Evolutionary conservation across 148 eudicot genomes (phyloP).

Genomic region (Rhododendron kiyosumense): DNA sequence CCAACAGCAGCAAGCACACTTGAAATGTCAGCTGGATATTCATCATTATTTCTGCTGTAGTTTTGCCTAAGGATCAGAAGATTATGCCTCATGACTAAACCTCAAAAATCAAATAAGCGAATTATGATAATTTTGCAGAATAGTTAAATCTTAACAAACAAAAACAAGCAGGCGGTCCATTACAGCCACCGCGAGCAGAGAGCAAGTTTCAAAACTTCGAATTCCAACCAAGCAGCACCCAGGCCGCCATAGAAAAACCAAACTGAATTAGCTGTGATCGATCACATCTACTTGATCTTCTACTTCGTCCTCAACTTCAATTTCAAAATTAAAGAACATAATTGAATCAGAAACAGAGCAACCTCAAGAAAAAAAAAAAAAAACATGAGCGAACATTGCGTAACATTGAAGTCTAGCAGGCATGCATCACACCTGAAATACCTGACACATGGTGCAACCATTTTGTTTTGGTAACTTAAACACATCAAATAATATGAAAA

Average conservation of each 20-base stretch:
- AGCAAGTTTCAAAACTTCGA: too few species aligned
- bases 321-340: neutral
- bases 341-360: neutral
- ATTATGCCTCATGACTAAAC: neutral
- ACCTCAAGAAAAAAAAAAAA: neutral
- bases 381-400: neutral
- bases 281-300: slow-evolving; percentile 18
- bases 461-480: neutral
- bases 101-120: neutral
- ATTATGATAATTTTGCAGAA: too few species aligned
- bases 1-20: too few species aligned
- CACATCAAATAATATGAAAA: neutral
- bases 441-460: neutral
- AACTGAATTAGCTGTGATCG: slow-evolving; percentile 4
- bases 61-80: neutral
- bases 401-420: neutral
- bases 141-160: neutral
- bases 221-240: neutral
- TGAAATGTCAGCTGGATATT: too few species aligned
- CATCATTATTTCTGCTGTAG: too few species aligned
- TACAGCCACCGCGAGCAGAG: neutral
- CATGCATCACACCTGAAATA: neutral
- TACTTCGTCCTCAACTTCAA: slow-evolving; percentile 38
- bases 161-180: neutral
- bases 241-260: neutral